A percentile compares a stretch with the other conserved stretches of the same genome.
phyloP scores from a whole-genome alignment of 129 eudicot species.

The Apium graveolens region DNA sequence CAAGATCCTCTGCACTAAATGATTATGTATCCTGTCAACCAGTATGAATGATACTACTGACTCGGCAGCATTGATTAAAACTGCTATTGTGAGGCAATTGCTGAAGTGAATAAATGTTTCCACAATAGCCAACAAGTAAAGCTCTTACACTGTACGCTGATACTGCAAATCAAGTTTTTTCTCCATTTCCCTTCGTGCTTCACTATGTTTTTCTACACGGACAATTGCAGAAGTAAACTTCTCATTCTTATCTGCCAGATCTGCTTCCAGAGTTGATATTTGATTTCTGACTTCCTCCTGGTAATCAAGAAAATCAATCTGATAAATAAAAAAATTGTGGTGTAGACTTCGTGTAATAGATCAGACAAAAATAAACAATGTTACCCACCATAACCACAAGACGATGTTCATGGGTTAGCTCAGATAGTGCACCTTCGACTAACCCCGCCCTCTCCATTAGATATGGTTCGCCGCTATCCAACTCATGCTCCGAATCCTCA shows the following conservation, averaged over 20 bases:
- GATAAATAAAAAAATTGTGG: not conserved
- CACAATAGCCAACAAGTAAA: conserved; percentile 7
- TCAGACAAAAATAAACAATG: too few relatives aligned
- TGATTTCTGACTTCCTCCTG: conserved; percentile 76
- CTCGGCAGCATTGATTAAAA: not conserved
- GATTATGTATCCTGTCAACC: conserved; percentile 15
- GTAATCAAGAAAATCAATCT: conserved; percentile 10
- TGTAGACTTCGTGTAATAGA: not conserved
- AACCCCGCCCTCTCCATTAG: conserved; percentile 68
- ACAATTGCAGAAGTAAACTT: conserved; percentile 38
- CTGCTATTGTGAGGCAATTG: not conserved
- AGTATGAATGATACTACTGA: not conserved
- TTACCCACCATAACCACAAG: conserved; percentile 52
- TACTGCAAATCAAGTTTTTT: conserved; percentile 73
- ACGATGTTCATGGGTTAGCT: conserved; percentile 63
- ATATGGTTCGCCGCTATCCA: conserved; percentile 29
- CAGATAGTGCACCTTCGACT: conserved; percentile 67
- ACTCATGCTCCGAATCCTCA: conserved; percentile 34
- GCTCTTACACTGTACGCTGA: conserved; percentile 73
- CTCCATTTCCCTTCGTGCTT: conserved; percentile 57
- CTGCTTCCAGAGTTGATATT: conserved; percentile 53
- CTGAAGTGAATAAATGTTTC: conserved; percentile 6
- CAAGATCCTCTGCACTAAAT: conserved; percentile 90
- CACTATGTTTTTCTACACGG: conserved; percentile 50
- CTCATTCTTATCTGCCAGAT: conserved; percentile 48